phyloP scores from a whole-genome alignment of 257 asterid genomes.

The Nicotiana benthamiana region DNA sequence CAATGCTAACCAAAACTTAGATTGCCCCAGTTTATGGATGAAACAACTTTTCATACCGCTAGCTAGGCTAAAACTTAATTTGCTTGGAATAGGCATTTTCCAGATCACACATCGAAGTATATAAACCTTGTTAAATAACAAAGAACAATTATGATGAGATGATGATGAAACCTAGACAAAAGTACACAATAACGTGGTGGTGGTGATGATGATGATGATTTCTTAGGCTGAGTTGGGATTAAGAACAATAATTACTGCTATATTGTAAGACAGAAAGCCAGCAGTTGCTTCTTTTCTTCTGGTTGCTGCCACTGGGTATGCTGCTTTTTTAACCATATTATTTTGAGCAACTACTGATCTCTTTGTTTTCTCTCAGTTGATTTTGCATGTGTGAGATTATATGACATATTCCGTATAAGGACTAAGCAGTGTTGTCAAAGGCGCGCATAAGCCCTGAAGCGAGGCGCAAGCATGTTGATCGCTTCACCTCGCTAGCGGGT shows the following conservation, averaged over 20 bases:
- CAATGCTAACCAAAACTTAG: background rate
- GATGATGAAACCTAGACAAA: background rate
- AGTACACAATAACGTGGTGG: background rate
- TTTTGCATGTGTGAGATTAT: background rate
- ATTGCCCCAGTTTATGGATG: background rate
- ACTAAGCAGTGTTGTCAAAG: background rate
- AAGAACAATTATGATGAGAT: background rate
- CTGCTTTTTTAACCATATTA: background rate
- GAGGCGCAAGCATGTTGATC: too few species aligned
- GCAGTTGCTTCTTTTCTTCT: background rate
- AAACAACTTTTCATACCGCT: background rate
- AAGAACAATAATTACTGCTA: background rate
- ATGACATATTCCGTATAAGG: background rate
- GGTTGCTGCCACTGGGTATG: background rate
- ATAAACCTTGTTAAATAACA: background rate
- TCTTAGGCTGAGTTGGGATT: background rate
- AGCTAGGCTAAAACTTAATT: background rate
- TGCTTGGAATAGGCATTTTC: background rate
- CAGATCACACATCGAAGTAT: background rate
- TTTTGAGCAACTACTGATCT: background rate
- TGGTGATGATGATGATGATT: background rate
- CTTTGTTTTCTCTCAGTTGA: background rate
- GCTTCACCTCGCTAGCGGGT: too few species aligned
- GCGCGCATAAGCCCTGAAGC: too few species aligned
- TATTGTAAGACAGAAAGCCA: background rate